Percentiles rank a stretch among this genome's conserved stretches.
phyloP scores from a whole-genome alignment of 1,284 basidiomycete species.

The Trametes versicolor region DNA sequence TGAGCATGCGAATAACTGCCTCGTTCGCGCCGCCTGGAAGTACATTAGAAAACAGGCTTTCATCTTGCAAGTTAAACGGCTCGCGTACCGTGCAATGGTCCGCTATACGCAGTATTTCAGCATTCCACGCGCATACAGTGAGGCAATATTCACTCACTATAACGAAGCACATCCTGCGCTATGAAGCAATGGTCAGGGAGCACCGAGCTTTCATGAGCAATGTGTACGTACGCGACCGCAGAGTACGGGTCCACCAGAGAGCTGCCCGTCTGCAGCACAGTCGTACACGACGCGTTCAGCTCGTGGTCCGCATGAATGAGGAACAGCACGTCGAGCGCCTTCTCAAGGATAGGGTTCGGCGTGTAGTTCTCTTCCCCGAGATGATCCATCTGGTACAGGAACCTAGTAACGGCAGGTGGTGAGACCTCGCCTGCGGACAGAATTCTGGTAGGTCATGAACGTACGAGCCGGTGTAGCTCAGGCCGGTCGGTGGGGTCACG shows the following conservation, averaged over 20 bases:
- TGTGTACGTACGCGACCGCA: conserved; percentile 69
- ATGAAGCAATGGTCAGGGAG: not conserved
- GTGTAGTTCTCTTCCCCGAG: conserved; percentile 76
- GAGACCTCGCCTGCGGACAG: not conserved
- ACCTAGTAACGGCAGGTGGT: conserved; percentile 52
- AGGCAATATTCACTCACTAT: conserved; percentile 62
- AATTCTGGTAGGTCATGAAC: conserved; percentile 40
- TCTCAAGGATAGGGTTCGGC: conserved; percentile 85
- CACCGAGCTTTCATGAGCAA: too few species aligned
- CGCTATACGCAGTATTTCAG: conserved; percentile 52
- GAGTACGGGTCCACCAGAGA: conserved; percentile 90
- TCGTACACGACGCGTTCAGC: conserved; percentile 85
- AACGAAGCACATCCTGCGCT: conserved; percentile 86
- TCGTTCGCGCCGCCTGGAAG: conserved; percentile 81
- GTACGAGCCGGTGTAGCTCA: conserved; percentile 86
- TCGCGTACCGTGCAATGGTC: conserved; percentile 75
- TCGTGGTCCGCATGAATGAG: conserved; percentile 91
- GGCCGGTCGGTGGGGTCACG: conserved; percentile 83
- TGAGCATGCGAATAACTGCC: conserved; percentile 90
- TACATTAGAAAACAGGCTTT: not conserved
- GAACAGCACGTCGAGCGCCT: conserved; percentile 87
- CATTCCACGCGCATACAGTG: not conserved
- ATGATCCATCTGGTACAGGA: conserved; percentile 90
- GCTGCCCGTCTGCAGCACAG: conserved; percentile 86
- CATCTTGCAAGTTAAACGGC: not conserved